phyloP scores from a whole-genome alignment of 805 yeast species.

The Starmerella bombicola region DNA sequence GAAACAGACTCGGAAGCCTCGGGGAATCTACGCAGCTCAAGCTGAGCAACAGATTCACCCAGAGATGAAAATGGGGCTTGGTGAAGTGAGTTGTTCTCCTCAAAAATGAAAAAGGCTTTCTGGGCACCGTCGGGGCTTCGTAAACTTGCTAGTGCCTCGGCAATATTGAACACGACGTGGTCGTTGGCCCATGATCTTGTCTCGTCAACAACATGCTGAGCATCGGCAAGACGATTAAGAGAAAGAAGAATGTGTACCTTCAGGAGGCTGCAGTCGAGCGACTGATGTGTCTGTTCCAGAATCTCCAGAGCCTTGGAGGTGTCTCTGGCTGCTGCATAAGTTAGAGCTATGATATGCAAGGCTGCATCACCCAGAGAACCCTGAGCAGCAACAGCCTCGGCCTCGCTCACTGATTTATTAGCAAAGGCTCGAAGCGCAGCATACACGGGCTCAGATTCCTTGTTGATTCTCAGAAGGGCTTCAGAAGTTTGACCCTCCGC shows the following conservation, averaged over 20 bases:
- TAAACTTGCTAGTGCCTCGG: constrained; percentile 60
- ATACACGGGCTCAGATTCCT: constrained; percentile 21
- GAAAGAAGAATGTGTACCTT: constrained; percentile 31
- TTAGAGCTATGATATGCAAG: constrained; percentile 33
- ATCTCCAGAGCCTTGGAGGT: constrained; percentile 35
- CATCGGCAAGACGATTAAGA: constrained; percentile 36
- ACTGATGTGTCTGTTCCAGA: constrained; percentile 32
- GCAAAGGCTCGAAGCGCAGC: constrained; percentile 24
- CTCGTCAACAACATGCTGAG: constrained; percentile 34
- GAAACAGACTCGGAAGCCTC: constrained; percentile 55
- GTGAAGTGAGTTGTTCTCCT: constrained; percentile 42
- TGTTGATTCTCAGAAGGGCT: constrained; percentile 25
- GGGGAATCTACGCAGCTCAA: constrained; percentile 66
- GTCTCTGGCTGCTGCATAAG: constrained; percentile 33
- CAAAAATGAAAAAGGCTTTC: constrained; percentile 37
- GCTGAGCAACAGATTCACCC: constrained; percentile 59
- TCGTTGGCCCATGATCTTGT: constrained; percentile 49
- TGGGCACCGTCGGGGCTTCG: constrained; percentile 29
- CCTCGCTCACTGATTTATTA: constrained; percentile 19
- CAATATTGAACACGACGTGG: constrained; percentile 60
- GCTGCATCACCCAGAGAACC: constrained; percentile 26
- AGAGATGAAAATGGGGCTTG: constrained; percentile 42
- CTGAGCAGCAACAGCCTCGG: constrained; percentile 19
- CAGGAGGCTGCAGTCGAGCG: constrained; percentile 30
- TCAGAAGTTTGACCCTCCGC: constrained; percentile 27